Evolutionary conservation across 805 yeast species (phyloP).

Genomic region (Zygosaccharomyces gambellarensis): DNA sequence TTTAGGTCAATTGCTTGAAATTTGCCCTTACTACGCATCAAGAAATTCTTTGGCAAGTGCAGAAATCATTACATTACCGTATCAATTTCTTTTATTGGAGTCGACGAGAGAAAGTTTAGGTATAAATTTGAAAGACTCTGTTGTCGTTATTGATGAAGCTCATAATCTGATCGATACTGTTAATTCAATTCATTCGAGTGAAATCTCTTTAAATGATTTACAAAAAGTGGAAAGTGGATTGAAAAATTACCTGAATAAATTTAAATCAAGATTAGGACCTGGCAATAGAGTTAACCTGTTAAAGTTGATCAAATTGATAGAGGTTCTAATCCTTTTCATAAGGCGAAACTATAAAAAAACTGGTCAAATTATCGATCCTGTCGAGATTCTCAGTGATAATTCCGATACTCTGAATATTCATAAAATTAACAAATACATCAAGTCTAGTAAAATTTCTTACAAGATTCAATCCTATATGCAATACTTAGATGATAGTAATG

Average conservation of each 20-base stretch:
- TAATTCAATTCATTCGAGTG: conserved; percentile 59
- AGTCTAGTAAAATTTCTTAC: conserved; percentile 70
- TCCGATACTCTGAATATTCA: conserved; percentile 70
- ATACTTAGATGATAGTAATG: background rate
- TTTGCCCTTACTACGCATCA: conserved; percentile 81
- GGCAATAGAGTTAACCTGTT: conserved; percentile 66
- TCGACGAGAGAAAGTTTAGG: conserved; percentile 56
- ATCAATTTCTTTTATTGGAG: conserved; percentile 64
- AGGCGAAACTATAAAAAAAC: conserved; percentile 35
- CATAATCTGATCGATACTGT: conserved; percentile 82
- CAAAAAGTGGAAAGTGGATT: conserved; percentile 44
- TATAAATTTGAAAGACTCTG: conserved; percentile 54
- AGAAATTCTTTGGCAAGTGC: conserved; percentile 52
- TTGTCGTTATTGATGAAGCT: conserved; percentile 87
- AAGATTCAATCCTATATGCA: conserved; percentile 68
- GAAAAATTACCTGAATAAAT: conserved; percentile 51
- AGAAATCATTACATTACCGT: conserved; percentile 81
- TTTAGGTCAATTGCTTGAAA: conserved; percentile 50
- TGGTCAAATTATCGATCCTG: conserved; percentile 50
- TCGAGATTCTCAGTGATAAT: conserved; percentile 52
- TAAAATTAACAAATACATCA: conserved; percentile 59
- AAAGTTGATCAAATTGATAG: conserved; percentile 57
- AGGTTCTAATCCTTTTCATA: conserved; percentile 48
- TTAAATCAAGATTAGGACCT: conserved; percentile 59
- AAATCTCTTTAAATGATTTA: conserved; percentile 50